phyloP scores from a whole-genome alignment of 106 monocot species.

The Alisma plantagoaquatica region DNA sequence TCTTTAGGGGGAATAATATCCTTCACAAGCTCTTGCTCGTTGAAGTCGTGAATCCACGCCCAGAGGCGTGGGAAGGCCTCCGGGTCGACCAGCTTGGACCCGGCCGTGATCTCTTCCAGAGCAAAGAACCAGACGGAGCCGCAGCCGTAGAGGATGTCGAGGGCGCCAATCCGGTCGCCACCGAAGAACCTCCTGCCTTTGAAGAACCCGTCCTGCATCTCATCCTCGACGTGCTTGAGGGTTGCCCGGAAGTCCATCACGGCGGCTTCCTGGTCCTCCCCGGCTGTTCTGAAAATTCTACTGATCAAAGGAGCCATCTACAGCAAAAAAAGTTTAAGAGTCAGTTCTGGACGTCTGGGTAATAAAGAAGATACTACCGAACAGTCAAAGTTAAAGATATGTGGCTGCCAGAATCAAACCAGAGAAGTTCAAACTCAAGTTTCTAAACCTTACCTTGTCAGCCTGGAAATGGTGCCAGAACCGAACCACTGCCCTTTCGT shows the following conservation, averaged over 20 bases:
- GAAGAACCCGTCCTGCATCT: constrained; percentile 52
- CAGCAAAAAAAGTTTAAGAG: no score
- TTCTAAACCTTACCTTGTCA: neutral
- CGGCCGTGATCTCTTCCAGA: constrained; percentile 43
- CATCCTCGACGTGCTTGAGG: constrained; percentile 37
- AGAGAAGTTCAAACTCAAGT: neutral
- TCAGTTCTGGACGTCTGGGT: no score
- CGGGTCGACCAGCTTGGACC: constrained; percentile 31
- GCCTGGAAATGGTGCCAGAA: constrained; percentile 7
- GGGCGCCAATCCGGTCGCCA: no score
- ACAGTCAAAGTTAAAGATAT: neutral
- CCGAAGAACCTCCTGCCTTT: no score
- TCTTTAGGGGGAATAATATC: constrained; percentile 29
- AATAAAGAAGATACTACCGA: neutral
- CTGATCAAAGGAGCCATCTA: constrained; percentile 38
- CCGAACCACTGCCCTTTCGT: neutral
- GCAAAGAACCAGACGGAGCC: constrained; percentile 55
- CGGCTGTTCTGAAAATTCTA: constrained; percentile 35
- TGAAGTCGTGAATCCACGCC: constrained; percentile 46
- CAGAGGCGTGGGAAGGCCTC: constrained; percentile 38
- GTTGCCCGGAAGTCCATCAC: constrained; percentile 42
- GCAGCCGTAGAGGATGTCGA: constrained; percentile 63
- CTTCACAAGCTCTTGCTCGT: constrained; percentile 39
- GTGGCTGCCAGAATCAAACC: neutral
- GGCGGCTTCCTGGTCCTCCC: constrained; percentile 36